Evolutionary conservation across 441 rosid genomes (phyloP).

Genomic region (Pelargonium cotyledonis): DNA sequence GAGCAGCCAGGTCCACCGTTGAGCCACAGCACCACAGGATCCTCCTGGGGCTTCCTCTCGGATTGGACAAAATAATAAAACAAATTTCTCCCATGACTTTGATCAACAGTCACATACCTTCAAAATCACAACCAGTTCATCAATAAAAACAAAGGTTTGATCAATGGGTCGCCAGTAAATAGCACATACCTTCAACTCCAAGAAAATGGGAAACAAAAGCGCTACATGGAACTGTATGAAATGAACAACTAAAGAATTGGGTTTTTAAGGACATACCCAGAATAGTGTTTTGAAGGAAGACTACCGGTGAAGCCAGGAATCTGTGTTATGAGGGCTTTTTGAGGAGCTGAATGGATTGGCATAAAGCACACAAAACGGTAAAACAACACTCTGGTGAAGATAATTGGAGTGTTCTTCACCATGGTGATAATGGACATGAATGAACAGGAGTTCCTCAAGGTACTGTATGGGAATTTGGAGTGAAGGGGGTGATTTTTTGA

Average conservation of each 20-base stretch:
- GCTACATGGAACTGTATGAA: neutral
- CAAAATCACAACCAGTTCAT: too few relatives aligned
- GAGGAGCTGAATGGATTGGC: slow-evolving; percentile 42
- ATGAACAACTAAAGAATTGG: neutral
- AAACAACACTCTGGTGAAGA: slow-evolving; percentile 10
- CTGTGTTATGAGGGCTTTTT: slow-evolving; percentile 43
- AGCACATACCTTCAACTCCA: neutral
- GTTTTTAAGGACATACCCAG: slow-evolving; percentile 43
- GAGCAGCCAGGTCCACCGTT: slow-evolving; percentile 77
- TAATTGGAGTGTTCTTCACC: slow-evolving; percentile 20
- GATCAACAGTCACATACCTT: slow-evolving; percentile 67
- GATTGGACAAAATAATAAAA: slow-evolving; percentile 58
- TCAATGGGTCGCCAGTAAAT: neutral
- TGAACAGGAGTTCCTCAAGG: neutral
- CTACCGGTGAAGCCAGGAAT: slow-evolving; percentile 62
- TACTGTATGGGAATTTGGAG: neutral
- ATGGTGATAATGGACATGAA: slow-evolving; percentile 3
- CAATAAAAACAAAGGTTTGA: too few relatives aligned
- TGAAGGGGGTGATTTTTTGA: neutral
- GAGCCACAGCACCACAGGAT: slow-evolving; percentile 66
- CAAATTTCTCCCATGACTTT: slow-evolving; percentile 37
- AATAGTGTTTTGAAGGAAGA: slow-evolving; percentile 75
- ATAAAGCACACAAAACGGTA: slow-evolving; percentile 22
- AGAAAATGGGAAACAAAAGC: neutral
- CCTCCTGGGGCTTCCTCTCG: slow-evolving; percentile 41